A percentile compares a stretch with the other conserved stretches of the same genome.
Conservation (phyloP, 164 flowering plant species). For the Stephania yunnanensis region DNA sequence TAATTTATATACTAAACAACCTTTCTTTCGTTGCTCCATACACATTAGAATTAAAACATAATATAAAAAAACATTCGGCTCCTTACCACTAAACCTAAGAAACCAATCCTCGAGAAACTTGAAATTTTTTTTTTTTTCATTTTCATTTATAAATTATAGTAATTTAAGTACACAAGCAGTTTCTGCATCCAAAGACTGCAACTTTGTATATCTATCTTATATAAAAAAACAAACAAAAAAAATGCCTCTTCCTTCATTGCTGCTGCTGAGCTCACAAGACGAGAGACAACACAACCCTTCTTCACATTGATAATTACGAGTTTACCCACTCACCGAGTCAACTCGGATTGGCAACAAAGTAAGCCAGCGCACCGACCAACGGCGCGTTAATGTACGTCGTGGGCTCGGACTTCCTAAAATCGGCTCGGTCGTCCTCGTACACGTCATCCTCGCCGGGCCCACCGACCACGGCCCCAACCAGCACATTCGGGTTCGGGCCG, state of each 20-base stretch:
- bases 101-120: too few species aligned
- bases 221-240: not conserved
- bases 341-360: slow-evolving; percentile 64
- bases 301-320: not conserved
- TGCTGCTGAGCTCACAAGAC: slow-evolving; percentile 25
- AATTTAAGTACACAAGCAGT: not conserved
- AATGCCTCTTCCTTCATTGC: slow-evolving; percentile 44
- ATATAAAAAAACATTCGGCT: too few species aligned
- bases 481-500: slow-evolving; percentile 61
- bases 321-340: not conserved
- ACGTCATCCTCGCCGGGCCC: slow-evolving; percentile 81
- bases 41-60: too few species aligned
- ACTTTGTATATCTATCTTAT: not conserved
- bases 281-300: slow-evolving; percentile 39
- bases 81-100: too few species aligned
- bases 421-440: slow-evolving; percentile 67
- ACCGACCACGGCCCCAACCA: slow-evolving; percentile 78
- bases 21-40: too few species aligned
- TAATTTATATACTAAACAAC: too few species aligned
- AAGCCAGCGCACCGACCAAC: slow-evolving; percentile 78
- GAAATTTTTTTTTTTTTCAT: too few species aligned
- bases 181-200: not conserved
- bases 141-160: too few species aligned
- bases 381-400: slow-evolving; percentile 97
- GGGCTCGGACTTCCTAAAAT: slow-evolving; percentile 79